phyloP scores from a whole-genome alignment of 2,329 filamentous ascomycete genomes.

The Xylariales sp. region DNA sequence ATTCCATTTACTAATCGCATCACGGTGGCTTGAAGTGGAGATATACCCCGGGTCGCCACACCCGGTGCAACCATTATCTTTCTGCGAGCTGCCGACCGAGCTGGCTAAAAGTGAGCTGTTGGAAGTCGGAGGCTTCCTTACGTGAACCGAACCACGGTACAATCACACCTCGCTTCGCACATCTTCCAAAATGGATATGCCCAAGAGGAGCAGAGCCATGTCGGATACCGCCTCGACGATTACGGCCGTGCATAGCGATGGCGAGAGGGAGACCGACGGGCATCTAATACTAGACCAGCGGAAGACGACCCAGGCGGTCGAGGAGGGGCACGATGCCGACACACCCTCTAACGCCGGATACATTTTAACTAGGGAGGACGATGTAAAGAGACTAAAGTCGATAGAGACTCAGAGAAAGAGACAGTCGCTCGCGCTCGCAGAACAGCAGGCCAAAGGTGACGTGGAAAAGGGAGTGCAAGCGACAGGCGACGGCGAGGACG shows the following conservation, averaged over 20 bases:
- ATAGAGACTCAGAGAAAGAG: conserved; percentile 47
- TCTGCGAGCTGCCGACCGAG: background rate
- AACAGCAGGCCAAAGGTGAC: conserved; percentile 34
- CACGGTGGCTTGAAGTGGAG: conserved; percentile 16
- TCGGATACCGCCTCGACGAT: conserved; percentile 42
- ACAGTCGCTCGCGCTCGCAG: conserved; percentile 25
- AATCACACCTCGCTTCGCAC: background rate
- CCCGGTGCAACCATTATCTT: background rate
- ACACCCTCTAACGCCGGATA: conserved; percentile 61
- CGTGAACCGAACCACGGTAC: background rate
- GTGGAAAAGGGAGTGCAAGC: conserved; percentile 46
- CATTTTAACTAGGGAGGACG: conserved; percentile 54
- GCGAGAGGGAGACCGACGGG: conserved; percentile 32
- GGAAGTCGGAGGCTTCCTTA: background rate
- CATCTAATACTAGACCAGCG: conserved; percentile 39
- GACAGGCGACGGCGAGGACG: conserved; percentile 32
- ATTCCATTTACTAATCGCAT: conserved; percentile 6
- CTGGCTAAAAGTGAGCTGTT: background rate
- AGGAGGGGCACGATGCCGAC: conserved; percentile 62
- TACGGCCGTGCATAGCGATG: conserved; percentile 32
- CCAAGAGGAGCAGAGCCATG: conserved; percentile 12
- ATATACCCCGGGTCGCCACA: conserved; percentile 4
- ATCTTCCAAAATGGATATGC: background rate
- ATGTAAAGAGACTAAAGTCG: conserved; percentile 53
- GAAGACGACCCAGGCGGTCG: conserved; percentile 55